A percentile compares a stretch with the other conserved stretches of the same genome.
Evolutionary conservation across 73 alveolate genomes (phyloP).

Genomic region (Durusdinium trenchii): DNA sequence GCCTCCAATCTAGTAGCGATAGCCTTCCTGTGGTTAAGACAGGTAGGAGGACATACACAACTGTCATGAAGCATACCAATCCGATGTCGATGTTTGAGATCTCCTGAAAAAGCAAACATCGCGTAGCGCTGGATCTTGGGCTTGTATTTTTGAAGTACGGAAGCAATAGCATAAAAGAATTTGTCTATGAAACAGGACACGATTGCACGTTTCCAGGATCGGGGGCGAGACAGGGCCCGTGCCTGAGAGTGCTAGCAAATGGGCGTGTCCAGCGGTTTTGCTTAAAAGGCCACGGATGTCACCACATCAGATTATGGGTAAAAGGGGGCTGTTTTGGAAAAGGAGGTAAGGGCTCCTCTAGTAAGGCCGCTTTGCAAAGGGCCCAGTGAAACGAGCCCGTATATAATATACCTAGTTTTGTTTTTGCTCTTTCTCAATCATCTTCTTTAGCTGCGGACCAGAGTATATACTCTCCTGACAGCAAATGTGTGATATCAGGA

Average conservation of each 20-base stretch:
- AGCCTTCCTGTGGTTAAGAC: not conserved
- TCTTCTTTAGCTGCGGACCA: not conserved
- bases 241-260: not conserved
- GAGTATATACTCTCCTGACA: not conserved
- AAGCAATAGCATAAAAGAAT: not conserved
- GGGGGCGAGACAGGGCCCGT: constrained; percentile 25
- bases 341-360: not conserved
- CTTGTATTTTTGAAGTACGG: not conserved
- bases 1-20: not conserved
- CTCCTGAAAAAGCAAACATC: not conserved
- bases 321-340: too few species aligned
- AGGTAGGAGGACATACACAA: not conserved
- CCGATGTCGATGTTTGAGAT: not conserved
- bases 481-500: not conserved
- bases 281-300: not conserved
- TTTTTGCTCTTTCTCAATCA: not conserved
- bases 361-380: not conserved
- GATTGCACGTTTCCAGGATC: not conserved
- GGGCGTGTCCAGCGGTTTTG: not conserved
- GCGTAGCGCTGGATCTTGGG: not conserved
- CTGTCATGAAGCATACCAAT: not conserved
- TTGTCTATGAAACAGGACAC: not conserved
- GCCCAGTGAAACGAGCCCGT: not conserved
- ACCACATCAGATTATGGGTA: not conserved
- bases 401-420: not conserved